Conservation (phyloP, 768 basidiomycete species). For the Dioszegia crocea region DNA sequence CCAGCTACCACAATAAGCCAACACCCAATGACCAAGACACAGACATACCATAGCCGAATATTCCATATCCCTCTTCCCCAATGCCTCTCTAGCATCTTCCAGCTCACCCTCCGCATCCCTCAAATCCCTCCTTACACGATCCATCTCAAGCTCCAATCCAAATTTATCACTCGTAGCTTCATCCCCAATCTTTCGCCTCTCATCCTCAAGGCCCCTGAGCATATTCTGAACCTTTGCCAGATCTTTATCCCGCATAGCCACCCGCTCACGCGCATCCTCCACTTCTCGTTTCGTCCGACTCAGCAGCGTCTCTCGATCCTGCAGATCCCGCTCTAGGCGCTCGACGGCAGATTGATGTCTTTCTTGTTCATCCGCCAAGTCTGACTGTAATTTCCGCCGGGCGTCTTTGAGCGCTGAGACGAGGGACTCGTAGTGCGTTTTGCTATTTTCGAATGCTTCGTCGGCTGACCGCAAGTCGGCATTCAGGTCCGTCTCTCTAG, state of each 20-base stretch:
- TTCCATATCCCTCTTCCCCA: conserved; percentile 65
- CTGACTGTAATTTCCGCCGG: conserved; percentile 27
- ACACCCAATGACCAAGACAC: not conserved
- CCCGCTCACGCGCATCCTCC: conserved; percentile 51
- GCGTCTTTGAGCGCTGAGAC: conserved; percentile 77
- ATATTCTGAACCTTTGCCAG: conserved; percentile 67
- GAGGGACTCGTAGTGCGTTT: conserved; percentile 68
- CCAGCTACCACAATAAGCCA: conserved; percentile 52
- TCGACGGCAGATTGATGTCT: conserved; percentile 18
- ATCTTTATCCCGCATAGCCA: conserved; percentile 71
- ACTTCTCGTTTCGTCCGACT: conserved; percentile 38
- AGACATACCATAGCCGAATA: conserved; percentile 62
- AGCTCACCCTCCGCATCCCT: conserved; percentile 76
- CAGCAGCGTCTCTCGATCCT: conserved; percentile 25
- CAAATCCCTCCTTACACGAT: conserved; percentile 77
- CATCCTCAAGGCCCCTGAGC: conserved; percentile 66
- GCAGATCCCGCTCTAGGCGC: conserved; percentile 15
- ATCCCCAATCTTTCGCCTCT: conserved; percentile 76
- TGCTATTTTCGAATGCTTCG: conserved; percentile 55
- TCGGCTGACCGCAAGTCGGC: conserved; percentile 56
- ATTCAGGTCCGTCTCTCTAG: conserved; percentile 51
- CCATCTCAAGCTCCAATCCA: conserved; percentile 83
- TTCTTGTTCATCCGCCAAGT: conserved; percentile 18
- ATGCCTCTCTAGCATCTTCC: conserved; percentile 63
- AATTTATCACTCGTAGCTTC: conserved; percentile 75